phyloP scores from a whole-genome alignment of 768 basidiomycete species.

The Calvatia gigantea region DNA sequence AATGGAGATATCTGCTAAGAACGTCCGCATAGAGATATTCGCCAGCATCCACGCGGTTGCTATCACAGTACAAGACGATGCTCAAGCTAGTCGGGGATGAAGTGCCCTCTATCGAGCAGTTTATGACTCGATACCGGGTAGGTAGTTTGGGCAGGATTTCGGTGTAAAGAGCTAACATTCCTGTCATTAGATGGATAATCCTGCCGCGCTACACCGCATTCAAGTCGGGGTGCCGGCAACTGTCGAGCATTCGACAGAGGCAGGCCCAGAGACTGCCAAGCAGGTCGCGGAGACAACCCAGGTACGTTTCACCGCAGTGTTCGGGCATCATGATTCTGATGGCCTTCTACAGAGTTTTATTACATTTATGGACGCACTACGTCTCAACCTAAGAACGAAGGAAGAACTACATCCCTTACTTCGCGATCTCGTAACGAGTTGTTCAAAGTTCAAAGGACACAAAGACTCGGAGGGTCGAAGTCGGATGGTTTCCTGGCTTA shows the following conservation, averaged over 20 bases:
- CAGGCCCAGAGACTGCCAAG: constrained; percentile 89
- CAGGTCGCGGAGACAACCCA: constrained; percentile 98
- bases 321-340: not conserved
- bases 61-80: constrained; percentile 98
- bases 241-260: constrained; percentile 91
- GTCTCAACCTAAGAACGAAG: constrained; percentile 90
- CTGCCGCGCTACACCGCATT: constrained; percentile 87
- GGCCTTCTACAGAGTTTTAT: constrained; percentile 74
- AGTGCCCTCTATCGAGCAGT: constrained; percentile 81
- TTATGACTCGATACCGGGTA: constrained; percentile 87
- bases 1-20: constrained; percentile 21
- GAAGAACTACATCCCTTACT: constrained; percentile 94
- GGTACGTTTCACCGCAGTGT: constrained; percentile 36
- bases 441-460: constrained; percentile 90
- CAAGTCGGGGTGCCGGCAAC: constrained; percentile 88
- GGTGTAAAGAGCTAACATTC: too few relatives aligned
- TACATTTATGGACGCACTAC: constrained; percentile 97
- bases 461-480: constrained; percentile 97
- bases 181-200: constrained; percentile 39
- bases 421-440: constrained; percentile 93
- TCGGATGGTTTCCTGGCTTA: constrained; percentile 93
- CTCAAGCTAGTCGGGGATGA: constrained; percentile 91
- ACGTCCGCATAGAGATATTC: constrained; percentile 72
- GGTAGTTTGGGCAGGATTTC: too few relatives aligned
- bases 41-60: constrained; percentile 89